phyloP scores from a whole-genome alignment of 164 flowering plant genomes.

The Magnolia kwangsiensis region DNA sequence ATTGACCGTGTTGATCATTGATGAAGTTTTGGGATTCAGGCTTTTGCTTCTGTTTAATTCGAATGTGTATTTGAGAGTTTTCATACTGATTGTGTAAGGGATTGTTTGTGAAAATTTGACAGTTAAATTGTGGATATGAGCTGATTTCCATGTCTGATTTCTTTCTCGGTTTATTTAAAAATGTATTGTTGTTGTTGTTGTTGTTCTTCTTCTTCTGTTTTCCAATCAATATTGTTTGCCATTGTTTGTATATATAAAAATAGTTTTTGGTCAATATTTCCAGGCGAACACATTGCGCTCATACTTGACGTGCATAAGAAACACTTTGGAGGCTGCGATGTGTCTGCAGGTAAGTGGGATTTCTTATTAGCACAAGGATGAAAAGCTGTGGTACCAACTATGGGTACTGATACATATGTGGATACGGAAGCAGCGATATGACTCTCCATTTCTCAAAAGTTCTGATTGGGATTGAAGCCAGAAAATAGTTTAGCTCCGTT shows the following conservation, averaged over 20 bases:
- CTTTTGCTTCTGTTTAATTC: too few species aligned
- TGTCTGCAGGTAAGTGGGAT: slow-evolving; percentile 68
- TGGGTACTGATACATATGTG: neutral
- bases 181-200: too few species aligned
- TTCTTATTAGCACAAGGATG: neutral
- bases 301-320: slow-evolving; percentile 79
- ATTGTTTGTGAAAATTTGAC: neutral
- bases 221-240: neutral
- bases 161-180: neutral
- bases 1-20: too few species aligned
- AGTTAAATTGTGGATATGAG: neutral
- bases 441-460: neutral
- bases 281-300: slow-evolving; percentile 62
- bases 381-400: neutral
- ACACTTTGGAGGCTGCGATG: slow-evolving; percentile 93
- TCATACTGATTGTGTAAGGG: too few species aligned
- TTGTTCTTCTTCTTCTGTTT: neutral
- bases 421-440: too few species aligned
- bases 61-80: too few species aligned
- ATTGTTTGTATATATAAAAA: too few species aligned
- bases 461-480: neutral
- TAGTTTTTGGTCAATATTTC: neutral
- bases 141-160: neutral
- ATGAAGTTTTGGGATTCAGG: too few species aligned
- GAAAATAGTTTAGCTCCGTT: neutral